phyloP scores from a whole-genome alignment of 148 eudicot species.

The Vaccinium darrowii region DNA sequence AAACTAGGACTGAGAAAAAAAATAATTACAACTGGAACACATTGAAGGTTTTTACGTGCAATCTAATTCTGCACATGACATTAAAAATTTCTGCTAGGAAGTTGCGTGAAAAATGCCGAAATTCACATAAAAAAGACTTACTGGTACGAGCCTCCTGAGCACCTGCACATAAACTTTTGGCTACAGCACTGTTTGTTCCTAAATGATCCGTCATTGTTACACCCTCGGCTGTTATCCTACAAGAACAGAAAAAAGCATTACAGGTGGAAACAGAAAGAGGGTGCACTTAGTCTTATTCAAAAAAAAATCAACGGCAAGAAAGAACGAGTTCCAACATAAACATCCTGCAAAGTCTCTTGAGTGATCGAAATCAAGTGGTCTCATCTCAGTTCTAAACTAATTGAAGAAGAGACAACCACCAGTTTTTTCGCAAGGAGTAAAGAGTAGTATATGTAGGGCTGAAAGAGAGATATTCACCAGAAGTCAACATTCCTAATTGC shows the following conservation, averaged over 20 bases:
- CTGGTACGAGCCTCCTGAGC: constrained; percentile 29
- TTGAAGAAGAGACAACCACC: neutral
- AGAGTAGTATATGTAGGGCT: neutral
- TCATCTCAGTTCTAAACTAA: constrained; percentile 4
- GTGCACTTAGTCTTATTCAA: neutral
- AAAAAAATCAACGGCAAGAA: constrained; percentile 1
- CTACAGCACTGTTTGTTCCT: constrained; percentile 26
- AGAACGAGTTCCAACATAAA: neutral
- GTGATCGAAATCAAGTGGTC: constrained; percentile 4
- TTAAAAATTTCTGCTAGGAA: neutral
- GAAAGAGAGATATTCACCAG: constrained; percentile 6
- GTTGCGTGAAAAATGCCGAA: neutral
- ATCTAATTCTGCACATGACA: neutral
- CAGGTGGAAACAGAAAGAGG: constrained; percentile 1
- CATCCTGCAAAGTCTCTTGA: neutral
- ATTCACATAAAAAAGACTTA: constrained; percentile 25
- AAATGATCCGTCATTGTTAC: constrained; percentile 27
- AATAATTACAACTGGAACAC: neutral
- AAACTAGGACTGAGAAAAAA: neutral
- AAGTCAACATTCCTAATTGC: constrained; percentile 9
- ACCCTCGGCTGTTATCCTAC: constrained; percentile 44
- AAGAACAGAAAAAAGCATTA: constrained; percentile 19
- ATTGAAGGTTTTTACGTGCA: neutral
- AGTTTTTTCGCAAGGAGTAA: neutral
- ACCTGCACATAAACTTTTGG: constrained; percentile 22